phyloP scores from a whole-genome alignment of 2,329 filamentous ascomycete species.

The Colletotrichum chrysophilum region DNA sequence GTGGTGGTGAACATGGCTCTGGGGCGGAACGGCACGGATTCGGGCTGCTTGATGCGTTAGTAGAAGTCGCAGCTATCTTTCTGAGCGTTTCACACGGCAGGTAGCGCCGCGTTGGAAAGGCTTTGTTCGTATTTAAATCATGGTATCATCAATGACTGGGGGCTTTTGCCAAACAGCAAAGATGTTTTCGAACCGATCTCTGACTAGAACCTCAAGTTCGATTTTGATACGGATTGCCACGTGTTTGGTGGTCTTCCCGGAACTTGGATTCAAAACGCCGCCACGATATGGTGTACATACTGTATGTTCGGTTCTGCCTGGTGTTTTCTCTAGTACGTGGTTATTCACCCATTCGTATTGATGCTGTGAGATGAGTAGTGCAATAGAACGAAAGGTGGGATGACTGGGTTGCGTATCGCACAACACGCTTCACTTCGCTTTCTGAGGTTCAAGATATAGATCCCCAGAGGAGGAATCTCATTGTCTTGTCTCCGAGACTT shows the following conservation, averaged over 20 bases:
- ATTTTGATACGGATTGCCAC: fast-evolving
- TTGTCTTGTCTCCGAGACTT: neutral
- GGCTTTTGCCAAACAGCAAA: neutral
- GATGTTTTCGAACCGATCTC: too few species aligned
- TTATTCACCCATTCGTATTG: neutral
- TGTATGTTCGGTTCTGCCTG: too few species aligned
- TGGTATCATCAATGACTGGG: neutral
- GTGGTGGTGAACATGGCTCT: neutral
- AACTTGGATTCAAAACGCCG: too few species aligned
- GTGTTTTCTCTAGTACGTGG: fast-evolving
- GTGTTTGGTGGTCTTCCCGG: too few species aligned
- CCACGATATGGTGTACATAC: fast-evolving
- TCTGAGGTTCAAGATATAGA: too few species aligned
- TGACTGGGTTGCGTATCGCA: neutral
- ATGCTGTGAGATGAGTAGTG: neutral
- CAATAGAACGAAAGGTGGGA: neutral
- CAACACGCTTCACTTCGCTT: neutral
- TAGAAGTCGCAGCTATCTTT: fast-evolving
- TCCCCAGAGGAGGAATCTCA: too few species aligned
- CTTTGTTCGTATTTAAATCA: neutral
- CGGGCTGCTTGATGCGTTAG: too few species aligned
- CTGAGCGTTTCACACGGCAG: fast-evolving
- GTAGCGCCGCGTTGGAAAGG: neutral
- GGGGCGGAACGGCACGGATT: neutral
- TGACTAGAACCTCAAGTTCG: too few species aligned